These are phyloP conservation scores for Stephanocyclus meneghinianus DNA, from an alignment of 352 stramenopile species.

Conservation along the genomic window DNA sequence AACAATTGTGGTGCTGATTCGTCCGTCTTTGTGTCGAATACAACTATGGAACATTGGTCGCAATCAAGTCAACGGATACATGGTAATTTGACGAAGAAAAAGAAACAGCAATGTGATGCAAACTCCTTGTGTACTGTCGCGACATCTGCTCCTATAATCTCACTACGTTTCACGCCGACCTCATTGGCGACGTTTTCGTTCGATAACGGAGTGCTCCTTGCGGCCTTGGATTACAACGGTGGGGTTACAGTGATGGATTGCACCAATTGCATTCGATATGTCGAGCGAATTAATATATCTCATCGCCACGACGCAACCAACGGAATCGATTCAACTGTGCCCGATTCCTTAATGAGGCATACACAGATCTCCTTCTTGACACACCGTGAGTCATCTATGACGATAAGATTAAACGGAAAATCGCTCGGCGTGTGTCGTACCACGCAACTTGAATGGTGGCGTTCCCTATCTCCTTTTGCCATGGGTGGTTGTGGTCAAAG, in stretches of 20 bases:
- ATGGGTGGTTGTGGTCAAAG: not conserved
- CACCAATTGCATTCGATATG: slow-evolving; percentile 37
- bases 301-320: not conserved
- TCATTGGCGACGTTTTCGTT: not conserved
- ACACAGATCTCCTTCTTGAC: slow-evolving; percentile 16
- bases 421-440: slow-evolving; percentile 9
- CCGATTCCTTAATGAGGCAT: slow-evolving; percentile 23
- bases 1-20: slow-evolving; percentile 49
- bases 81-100: slow-evolving; percentile 23
- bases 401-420: slow-evolving; percentile 11
- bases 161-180: slow-evolving; percentile 55
- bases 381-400: slow-evolving; percentile 17
- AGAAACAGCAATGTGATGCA: not conserved
- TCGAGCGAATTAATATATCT: slow-evolving; percentile 26
- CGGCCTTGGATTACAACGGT: slow-evolving; percentile 73
- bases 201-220: slow-evolving; percentile 34
- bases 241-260: slow-evolving; percentile 70
- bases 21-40: slow-evolving; percentile 55
- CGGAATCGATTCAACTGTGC: not conserved
- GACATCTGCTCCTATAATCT: slow-evolving; percentile 53
- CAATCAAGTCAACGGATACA: not conserved
- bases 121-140: slow-evolving; percentile 17
- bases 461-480: slow-evolving; percentile 2
- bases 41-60: slow-evolving; percentile 57
- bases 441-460: slow-evolving; percentile 52